phyloP scores from a whole-genome alignment of 75 land plant species.

The Cupressus sempervirens region DNA sequence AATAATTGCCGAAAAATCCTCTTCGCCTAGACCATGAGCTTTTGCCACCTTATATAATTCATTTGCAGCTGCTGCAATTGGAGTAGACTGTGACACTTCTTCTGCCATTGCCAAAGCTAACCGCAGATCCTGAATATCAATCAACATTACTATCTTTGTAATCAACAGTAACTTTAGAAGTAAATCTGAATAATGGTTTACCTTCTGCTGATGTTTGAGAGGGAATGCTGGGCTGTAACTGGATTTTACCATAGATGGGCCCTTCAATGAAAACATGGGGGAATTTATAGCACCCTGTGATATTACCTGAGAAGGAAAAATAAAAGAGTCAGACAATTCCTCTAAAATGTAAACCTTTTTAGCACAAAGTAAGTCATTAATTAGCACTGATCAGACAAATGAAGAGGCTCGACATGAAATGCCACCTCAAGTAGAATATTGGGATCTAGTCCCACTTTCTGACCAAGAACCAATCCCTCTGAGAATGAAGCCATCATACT shows the following conservation, averaged over 20 bases:
- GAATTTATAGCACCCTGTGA: constrained; percentile 81
- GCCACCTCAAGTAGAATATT: constrained; percentile 55
- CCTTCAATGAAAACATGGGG: constrained; percentile 83
- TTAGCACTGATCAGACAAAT: background rate
- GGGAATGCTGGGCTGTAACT: constrained; percentile 84
- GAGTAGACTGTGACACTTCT: constrained; percentile 64
- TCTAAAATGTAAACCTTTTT: background rate
- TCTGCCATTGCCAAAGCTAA: constrained; percentile 81
- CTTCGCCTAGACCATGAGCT: constrained; percentile 61
- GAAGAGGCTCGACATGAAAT: background rate
- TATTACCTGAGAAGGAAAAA: constrained; percentile 36
- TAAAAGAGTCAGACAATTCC: background rate
- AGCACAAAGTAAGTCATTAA: background rate
- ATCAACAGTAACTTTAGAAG: background rate
- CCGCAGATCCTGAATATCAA: constrained; percentile 55
- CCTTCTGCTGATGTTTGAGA: constrained; percentile 95
- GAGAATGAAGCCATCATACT: constrained; percentile 98
- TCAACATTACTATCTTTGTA: too few species aligned
- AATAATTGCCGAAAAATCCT: constrained; percentile 86
- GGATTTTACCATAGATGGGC: constrained; percentile 78
- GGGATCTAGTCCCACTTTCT: constrained; percentile 78
- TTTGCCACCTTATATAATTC: constrained; percentile 83
- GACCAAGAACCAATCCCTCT: constrained; percentile 71
- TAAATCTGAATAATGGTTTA: background rate
- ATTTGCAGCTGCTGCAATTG: constrained; percentile 89